These are phyloP conservation scores for Cladosporium sphaerospermum DNA, from an alignment of 2,329 filamentous ascomycete species.

Conservation along the genomic window DNA sequence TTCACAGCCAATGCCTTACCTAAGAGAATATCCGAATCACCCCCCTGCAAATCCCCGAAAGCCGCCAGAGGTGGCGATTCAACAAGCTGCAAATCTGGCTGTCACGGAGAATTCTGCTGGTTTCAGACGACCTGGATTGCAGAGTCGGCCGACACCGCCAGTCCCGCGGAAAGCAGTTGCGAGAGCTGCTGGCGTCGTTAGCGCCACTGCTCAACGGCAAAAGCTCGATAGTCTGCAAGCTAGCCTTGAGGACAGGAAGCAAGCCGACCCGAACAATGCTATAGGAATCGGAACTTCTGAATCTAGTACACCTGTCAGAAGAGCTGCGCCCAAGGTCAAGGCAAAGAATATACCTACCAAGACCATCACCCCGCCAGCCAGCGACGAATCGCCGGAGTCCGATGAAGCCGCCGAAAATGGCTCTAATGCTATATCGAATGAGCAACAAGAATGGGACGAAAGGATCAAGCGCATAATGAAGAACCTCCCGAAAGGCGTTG, in stretches of 20 bases:
- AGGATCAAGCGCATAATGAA: conserved; percentile 63
- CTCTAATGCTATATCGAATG: conserved; percentile 25
- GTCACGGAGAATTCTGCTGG: conserved; percentile 8
- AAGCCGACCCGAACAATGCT: conserved; percentile 17
- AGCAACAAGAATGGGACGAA: conserved; percentile 51
- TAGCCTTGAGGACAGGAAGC: conserved; percentile 11
- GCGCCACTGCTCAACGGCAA: conserved; percentile 27
- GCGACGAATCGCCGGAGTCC: conserved; percentile 40
- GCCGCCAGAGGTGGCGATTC: conserved; percentile 16
- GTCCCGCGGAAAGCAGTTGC: conserved; percentile 33
- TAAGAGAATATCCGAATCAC: conserved; percentile 44
- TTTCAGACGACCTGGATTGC: conserved; percentile 12
- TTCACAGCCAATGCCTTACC: conserved; percentile 32
- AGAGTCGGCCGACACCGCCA: conserved; percentile 17
- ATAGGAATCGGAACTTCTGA: conserved; percentile 13
- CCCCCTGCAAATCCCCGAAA: conserved; percentile 28
- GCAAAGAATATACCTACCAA: conserved; percentile 18
- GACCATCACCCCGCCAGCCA: conserved; percentile 40
- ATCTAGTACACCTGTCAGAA: conserved; percentile 10
- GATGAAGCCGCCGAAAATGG: conserved; percentile 24
- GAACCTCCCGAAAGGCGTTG: conserved; percentile 73
- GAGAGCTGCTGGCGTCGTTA: conserved; percentile 27
- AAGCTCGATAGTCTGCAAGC: conserved; percentile 22
- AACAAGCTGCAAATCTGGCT: conserved; percentile 11
- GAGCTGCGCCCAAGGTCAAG: conserved; percentile 22